phyloP scores from a whole-genome alignment of 2,329 filamentous ascomycete genomes.

The Exophiala viscosa region DNA sequence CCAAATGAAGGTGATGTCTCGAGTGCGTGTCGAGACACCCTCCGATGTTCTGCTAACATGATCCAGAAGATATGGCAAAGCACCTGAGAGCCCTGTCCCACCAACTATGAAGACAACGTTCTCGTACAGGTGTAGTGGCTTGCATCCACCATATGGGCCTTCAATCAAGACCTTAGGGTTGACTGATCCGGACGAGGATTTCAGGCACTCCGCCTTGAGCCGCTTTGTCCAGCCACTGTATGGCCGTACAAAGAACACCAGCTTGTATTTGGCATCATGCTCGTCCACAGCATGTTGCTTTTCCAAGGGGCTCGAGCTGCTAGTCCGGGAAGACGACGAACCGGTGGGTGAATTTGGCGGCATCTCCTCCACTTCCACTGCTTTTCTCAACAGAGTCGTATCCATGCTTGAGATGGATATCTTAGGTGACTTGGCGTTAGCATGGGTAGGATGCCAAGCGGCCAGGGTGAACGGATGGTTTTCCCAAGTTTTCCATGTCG shows the following conservation, averaged over 20 bases:
- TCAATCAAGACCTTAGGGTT: constrained; percentile 44
- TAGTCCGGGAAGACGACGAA: neutral
- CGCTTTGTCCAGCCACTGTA: constrained; percentile 50
- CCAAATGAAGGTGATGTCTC: constrained; percentile 35
- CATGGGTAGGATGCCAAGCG: constrained; percentile 20
- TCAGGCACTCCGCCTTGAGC: constrained; percentile 31
- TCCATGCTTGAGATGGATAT: neutral
- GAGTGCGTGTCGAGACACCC: constrained; percentile 23
- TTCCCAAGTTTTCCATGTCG: constrained; percentile 45
- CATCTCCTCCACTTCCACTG: neutral
- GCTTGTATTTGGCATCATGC: constrained; percentile 28
- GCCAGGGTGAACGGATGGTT: constrained; percentile 51
- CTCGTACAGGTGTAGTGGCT: constrained; percentile 43
- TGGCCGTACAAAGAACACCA: constrained; percentile 50
- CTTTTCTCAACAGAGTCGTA: neutral
- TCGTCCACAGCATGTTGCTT: neutral
- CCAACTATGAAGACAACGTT: constrained; percentile 50
- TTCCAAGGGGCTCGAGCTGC: neutral
- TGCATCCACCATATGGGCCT: constrained; percentile 47
- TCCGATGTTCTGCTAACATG: constrained; percentile 25
- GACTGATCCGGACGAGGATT: neutral
- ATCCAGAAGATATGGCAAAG: constrained; percentile 42
- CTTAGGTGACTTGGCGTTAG: neutral
- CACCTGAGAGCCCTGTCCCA: constrained; percentile 39
- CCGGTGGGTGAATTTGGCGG: neutral